Evolutionary conservation across 148 eudicot species (phyloP), one percentile per base, ranked within the genome.

Genomic region (Drosera capensis): DNA sequence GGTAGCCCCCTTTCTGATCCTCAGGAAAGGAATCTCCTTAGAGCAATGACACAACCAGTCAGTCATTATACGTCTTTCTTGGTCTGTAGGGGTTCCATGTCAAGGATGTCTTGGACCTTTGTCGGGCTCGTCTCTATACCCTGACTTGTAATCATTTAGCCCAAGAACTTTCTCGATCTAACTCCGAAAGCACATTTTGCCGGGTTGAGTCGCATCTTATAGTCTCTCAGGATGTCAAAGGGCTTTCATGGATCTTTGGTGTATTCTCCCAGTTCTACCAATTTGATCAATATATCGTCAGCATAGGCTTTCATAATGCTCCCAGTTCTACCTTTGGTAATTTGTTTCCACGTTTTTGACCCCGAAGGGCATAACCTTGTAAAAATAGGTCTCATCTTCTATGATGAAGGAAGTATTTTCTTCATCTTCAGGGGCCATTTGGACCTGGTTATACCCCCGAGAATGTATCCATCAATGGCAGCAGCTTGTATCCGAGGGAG

Each of bases 301-400:
- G 14, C 15, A 0, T 38, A 38, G 15, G 14, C 42, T 4, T 38
- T 16, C 11, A 38, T 38, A 14, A 7, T 38, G 0, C 15, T 8
- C 3, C 42, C 42, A 7, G 20, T 4, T 22, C 5, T 8, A 16
- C 19, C 13, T 3, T 13, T 41, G 45, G 22, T 8, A 41, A 3
- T 0, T 41, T 4, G 45, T 22, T 16, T n/a, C 20, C 2, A 16
- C 20, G 0, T 41, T 15, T 14, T 8, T 38, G 4, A 41, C 5
- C 2, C 45, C 6, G 19, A 41, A 41, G 7, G 45, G 22, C 45
- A 16, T 41, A 16, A 41, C 45, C n/a, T 41, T 41, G 13, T 41
- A 41, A n/a, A 20, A 41, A 41, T 3, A 41, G 6, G 22, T 41
- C 19, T 22, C 45, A 5, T 19, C 20, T 3, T 16, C 20, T 2